These are phyloP conservation scores for Tritrichomonas musculus DNA, from an alignment of 208 protist species.

Conservation along the genomic window DNA sequence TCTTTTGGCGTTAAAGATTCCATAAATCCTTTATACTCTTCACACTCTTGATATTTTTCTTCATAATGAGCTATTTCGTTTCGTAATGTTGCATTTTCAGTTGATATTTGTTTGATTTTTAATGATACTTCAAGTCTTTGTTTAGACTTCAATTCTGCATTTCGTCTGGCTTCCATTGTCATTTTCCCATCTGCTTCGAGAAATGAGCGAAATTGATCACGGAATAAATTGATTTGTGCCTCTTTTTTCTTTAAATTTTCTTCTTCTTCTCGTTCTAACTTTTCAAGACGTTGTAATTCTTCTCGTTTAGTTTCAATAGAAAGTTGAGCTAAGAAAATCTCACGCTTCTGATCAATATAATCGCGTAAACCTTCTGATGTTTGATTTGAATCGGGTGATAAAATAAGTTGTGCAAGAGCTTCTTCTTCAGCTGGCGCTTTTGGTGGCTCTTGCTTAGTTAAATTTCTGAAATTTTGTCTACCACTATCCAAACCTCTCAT, in stretches of 20 bases:
- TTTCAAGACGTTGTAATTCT: neutral
- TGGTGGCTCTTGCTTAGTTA: neutral
- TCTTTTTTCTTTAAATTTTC: neutral
- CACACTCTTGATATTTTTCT: neutral
- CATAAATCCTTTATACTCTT: neutral
- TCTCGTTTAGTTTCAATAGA: neutral
- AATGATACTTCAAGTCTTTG: constrained; percentile 6
- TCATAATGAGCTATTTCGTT: constrained; percentile 9
- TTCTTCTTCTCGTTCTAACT: neutral
- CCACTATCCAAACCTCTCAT: neutral
- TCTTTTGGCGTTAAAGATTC: neutral
- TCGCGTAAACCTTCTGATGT: neutral
- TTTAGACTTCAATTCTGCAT: neutral
- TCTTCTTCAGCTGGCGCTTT: neutral
- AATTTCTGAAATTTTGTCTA: neutral
- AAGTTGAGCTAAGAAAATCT: constrained; percentile 1
- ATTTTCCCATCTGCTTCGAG: neutral
- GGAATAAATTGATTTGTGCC: neutral
- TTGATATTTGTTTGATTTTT: constrained; percentile 8
- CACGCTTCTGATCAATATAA: neutral
- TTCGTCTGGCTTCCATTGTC: neutral
- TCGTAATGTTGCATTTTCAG: neutral
- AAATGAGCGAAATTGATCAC: neutral
- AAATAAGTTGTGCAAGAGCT: neutral
- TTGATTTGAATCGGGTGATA: neutral